phyloP scores from a whole-genome alignment of 192 early-diverging fungal species.

The Powellomyces hirtus region DNA sequence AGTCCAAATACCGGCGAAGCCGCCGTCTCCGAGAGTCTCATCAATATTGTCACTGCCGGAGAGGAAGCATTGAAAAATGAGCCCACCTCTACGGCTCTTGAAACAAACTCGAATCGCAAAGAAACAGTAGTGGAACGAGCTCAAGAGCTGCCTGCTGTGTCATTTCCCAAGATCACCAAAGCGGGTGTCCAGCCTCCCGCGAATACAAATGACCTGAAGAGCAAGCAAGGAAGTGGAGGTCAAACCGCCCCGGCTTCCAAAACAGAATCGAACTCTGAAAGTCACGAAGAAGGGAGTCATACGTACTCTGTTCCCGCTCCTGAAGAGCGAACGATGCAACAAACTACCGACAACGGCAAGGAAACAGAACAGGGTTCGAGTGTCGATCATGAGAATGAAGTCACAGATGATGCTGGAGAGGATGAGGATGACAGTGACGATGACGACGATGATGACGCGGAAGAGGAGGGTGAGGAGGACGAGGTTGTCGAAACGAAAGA shows the following conservation, averaged over 20 bases:
- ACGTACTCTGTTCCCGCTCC: background rate
- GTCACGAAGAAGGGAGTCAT: too few species aligned
- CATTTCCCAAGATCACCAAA: background rate
- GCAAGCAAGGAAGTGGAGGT: background rate
- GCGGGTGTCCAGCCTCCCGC: background rate
- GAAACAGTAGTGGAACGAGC: background rate
- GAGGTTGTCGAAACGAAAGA: conserved; percentile 1
- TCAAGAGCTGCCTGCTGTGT: background rate
- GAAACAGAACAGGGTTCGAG: background rate
- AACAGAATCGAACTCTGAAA: background rate
- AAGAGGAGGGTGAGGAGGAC: background rate
- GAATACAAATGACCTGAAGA: background rate
- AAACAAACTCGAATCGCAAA: background rate
- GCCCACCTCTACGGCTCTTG: background rate
- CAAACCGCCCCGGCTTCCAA: background rate
- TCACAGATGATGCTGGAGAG: background rate
- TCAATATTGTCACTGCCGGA: background rate
- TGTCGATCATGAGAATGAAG: background rate
- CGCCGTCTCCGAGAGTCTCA: background rate
- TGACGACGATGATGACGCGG: background rate
- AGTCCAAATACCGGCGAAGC: background rate
- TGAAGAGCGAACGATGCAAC: background rate
- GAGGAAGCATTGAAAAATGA: background rate
- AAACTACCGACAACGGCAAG: too few species aligned
- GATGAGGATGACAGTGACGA: background rate